Evolutionary conservation across 139 green algal genomes (phyloP).

Genomic region (Auxenochlorella pyrenoidosa): DNA sequence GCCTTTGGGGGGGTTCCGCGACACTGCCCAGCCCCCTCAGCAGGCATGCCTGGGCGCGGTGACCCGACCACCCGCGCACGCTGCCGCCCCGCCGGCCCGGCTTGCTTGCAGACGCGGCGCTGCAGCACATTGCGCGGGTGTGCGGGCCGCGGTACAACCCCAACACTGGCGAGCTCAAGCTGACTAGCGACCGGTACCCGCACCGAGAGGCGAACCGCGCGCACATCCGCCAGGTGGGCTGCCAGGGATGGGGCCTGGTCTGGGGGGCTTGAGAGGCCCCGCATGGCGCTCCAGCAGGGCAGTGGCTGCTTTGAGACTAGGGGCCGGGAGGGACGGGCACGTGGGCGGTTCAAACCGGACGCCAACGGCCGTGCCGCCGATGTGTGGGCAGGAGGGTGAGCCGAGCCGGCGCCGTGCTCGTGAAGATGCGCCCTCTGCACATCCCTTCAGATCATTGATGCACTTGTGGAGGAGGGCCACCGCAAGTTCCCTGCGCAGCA

Average conservation of each 20-base stretch:
- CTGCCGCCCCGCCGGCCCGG: no score
- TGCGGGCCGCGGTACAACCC: slow-evolving; percentile 60
- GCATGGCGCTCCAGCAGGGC: background rate
- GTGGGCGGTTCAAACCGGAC: no score
- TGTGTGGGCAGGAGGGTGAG: no score
- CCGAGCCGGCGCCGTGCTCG: no score
- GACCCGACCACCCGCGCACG: background rate
- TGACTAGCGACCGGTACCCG: slow-evolving; percentile 44
- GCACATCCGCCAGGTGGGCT: slow-evolving; percentile 39
- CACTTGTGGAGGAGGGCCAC: slow-evolving; percentile 22
- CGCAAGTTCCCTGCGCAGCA: slow-evolving; percentile 27
- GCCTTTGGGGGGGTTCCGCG: no score
- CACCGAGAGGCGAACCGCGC: slow-evolving; percentile 56
- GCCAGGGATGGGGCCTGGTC: slow-evolving; percentile 32
- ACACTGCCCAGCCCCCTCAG: no score
- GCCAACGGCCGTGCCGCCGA: no score
- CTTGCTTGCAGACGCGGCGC: slow-evolving; percentile 40
- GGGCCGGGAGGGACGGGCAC: no score
- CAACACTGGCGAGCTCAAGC: slow-evolving; percentile 46
- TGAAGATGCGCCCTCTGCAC: background rate
- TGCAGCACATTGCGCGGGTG: slow-evolving; percentile 61
- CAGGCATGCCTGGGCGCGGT: background rate
- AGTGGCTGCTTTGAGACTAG: no score
- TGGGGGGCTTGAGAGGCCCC: slow-evolving; percentile 15
- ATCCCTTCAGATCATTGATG: background rate